Evolutionary conservation across 2,329 filamentous ascomycete genomes (phyloP), one percentile per base, ranked within the genome.

Genomic region (Pseudodiploospora longispora): DNA sequence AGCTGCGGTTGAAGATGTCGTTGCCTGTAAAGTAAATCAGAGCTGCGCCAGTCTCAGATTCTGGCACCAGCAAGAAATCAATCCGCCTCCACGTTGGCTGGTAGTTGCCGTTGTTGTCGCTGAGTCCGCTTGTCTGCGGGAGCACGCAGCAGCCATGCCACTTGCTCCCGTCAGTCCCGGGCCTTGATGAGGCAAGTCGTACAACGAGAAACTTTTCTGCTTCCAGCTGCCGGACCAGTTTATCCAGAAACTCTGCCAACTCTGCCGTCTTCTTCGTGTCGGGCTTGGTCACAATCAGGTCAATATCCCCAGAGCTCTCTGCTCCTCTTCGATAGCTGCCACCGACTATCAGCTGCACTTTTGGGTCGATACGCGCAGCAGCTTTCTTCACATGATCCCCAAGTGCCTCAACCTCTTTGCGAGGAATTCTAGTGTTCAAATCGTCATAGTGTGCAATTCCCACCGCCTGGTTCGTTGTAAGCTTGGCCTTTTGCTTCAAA

Each of bases 1-100:
- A 78, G 57, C 87, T 94, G 10, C 90, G 74, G 61, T 96, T 96
- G 68, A 96, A 96, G 31, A 95, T 84, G 59, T 95, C 90, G 53
- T 96, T 93, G 1, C 91, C 91, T 0, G 91, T 96, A 58, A 96
- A 97, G 59, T 96, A 96, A n/a, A 96, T 76, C 49, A 96, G 61
- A 0, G 90, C 89, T 0, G 87, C 90, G 1, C 91, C 91, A 41
- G 88, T 73, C 62, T 95, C 83, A 2, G 76, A 70, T 52, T 82
- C 81, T 0, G 90, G 89, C 1, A 95, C 90, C 4, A 94, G 75
- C 2, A 96, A 69, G 19, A 96, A 76, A 59, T 96, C 90, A 48
- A 96, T 83, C 2, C 89, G 78, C 6, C 89, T 76, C 89, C 88
- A 95, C 1, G 76, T 60, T 0, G 69, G 68, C 4, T 57, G 58